A percentile compares a stretch with the other conserved stretches of the same genome.
Evolutionary conservation across 2,329 filamentous ascomycete species (phyloP).

Genomic region (Colletotrichum somersetense): DNA sequence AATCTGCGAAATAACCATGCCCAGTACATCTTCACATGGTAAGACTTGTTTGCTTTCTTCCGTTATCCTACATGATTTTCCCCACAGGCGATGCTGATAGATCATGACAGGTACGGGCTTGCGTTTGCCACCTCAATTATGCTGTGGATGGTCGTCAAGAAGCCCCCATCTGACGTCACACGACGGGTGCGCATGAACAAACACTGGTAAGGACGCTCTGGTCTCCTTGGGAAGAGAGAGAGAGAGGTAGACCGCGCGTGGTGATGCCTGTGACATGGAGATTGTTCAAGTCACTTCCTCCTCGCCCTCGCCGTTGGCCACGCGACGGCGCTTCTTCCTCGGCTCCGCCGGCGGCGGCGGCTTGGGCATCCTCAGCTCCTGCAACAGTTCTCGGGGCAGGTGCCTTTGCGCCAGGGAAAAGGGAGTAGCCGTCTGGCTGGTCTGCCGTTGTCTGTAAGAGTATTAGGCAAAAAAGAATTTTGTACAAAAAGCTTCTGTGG

Average conservation of each 20-base stretch:
- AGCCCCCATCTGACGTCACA: constrained; percentile 79
- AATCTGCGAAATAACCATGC: constrained; percentile 96
- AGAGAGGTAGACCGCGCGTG: constrained; percentile 40
- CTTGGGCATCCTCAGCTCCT: constrained; percentile 79
- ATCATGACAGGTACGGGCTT: constrained; percentile 80
- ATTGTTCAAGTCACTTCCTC: constrained; percentile 22
- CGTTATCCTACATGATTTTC: neutral
- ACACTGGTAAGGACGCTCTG: constrained; percentile 69
- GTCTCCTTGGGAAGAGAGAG: neutral
- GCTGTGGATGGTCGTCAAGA: constrained; percentile 95
- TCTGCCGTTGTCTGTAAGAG: constrained; percentile 78
- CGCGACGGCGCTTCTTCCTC: constrained; percentile 58
- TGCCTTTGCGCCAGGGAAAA: constrained; percentile 89
- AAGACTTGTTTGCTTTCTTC: constrained; percentile 45
- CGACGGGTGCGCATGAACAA: constrained; percentile 82
- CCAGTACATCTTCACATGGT: constrained; percentile 99
- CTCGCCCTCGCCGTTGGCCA: constrained; percentile 41
- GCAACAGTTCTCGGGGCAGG: constrained; percentile 84
- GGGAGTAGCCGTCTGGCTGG: constrained; percentile 76
- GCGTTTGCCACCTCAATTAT: constrained; percentile 90
- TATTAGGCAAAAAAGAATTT: constrained; percentile 38
- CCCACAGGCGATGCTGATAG: constrained; percentile 22
- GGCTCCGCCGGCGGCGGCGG: constrained; percentile 61
- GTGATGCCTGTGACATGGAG: neutral
- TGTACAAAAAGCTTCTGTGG: constrained; percentile 17